Evolutionary conservation across 2,329 filamentous ascomycete genomes (phyloP), one percentile per base, ranked within the genome.

Genomic region (Neofusicoccum sp.): DNA sequence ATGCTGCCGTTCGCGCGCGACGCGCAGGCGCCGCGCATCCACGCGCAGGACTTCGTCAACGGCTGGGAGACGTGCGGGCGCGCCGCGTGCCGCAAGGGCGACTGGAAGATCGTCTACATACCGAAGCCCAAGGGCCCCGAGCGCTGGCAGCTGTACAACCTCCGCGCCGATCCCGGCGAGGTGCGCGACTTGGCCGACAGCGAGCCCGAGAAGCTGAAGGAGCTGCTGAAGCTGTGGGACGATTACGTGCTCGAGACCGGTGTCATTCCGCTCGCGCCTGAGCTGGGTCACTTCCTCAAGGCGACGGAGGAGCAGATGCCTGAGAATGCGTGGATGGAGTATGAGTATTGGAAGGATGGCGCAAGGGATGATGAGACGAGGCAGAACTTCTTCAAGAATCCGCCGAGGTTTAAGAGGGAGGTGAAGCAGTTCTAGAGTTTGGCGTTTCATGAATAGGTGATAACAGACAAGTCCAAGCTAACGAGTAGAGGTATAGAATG

Each of bases 241-340:
- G 78, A 82, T 64, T 86, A 86, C 72, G 82, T 84, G 9, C 72
- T 85, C 8, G 85, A 88, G 70, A 85, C 82, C 0, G 85, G 85
- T 2, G 84, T 87, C 1, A 78, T 87, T n/a, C 84, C 85, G 31
- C 73, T 87, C 44, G 83, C 82, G 56, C 85, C 84, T 1, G 85
- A 84, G 65, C 71, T 87, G 47, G 85, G 85, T 0, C 75, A 81
- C 2, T 88, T 83, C 76, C 76, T 88, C 59, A 83, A 83, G 63
- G 85, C 84, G 0, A 86, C 83, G 68, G 85, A 88, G 72, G 85
- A 83, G 64, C 85, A 88, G 78, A 88, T 88, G 85, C 83, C 83
- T 0, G 85, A 88, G 71, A 85, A 87, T 69, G 84, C 82, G 6
- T 87, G 85, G 85, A 87, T 88, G 75, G 85, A 88, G 74, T 87